A percentile compares a stretch with the other conserved stretches of the same genome.
Conservation (phyloP, 2,329 filamentous ascomycete species). For the Cladosporium sp. region DNA sequence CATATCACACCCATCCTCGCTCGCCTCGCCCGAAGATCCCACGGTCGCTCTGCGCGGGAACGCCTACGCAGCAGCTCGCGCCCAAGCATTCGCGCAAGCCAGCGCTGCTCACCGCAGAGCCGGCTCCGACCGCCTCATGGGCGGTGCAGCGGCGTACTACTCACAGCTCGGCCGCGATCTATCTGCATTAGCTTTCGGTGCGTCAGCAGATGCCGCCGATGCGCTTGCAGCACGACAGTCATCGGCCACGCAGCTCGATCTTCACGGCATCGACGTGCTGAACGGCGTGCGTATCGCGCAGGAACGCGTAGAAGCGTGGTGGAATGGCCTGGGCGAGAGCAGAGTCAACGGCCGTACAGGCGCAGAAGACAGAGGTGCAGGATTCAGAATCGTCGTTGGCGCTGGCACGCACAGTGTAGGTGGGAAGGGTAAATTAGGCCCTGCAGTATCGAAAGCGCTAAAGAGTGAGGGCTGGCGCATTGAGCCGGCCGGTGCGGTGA, state of each 20-base stretch:
- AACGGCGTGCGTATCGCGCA: conserved; percentile 79
- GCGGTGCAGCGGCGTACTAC: conserved; percentile 75
- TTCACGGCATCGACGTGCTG: conserved; percentile 79
- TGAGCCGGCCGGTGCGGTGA: conserved; percentile 67
- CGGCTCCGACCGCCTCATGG: conserved; percentile 71
- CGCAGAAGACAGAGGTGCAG: conserved; percentile 48
- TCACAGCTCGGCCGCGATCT: conserved; percentile 68
- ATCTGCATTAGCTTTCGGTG: conserved; percentile 56
- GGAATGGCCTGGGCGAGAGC: conserved; percentile 68
- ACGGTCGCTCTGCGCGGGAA: conserved; percentile 20
- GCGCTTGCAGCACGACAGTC: conserved; percentile 69
- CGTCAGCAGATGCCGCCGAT: conserved; percentile 69
- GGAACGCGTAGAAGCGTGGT: conserved; percentile 70
- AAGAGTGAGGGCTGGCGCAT: conserved; percentile 81
- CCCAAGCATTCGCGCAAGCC: conserved; percentile 58
- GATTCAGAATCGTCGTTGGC: conserved; percentile 78
- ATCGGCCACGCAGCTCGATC: conserved; percentile 59
- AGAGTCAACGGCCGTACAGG: conserved; percentile 50
- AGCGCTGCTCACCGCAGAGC: conserved; percentile 59
- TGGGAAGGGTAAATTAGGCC: conserved; percentile 73
- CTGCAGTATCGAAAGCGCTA: conserved; percentile 75
- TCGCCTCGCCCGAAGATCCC: conserved; percentile 24
- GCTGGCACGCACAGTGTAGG: conserved; percentile 74
- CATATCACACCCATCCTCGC: conserved; percentile 27
- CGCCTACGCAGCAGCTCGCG: conserved; percentile 48